Evolutionary conservation across 1,139 yeast genomes (phyloP).

Genomic region (Starmera stellimalicola): DNA sequence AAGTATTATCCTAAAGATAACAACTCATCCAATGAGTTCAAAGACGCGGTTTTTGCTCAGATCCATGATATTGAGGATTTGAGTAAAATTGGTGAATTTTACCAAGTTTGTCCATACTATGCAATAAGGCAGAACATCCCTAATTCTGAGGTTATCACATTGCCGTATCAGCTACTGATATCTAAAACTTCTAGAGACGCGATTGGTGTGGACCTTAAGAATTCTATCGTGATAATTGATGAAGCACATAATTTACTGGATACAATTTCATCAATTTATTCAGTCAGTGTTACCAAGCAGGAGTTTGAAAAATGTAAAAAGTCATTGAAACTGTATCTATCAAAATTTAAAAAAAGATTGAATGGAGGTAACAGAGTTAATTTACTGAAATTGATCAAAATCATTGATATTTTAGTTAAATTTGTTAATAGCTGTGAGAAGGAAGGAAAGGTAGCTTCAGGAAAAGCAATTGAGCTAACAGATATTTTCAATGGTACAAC

Average conservation of each 20-base stretch:
- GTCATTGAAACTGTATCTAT: slow-evolving; percentile 45
- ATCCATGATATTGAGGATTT: slow-evolving; percentile 83
- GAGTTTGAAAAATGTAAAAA: slow-evolving; percentile 33
- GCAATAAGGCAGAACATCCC: slow-evolving; percentile 48
- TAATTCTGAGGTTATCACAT: slow-evolving; percentile 58
- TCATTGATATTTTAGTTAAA: slow-evolving; percentile 40
- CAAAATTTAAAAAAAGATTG: slow-evolving; percentile 51
- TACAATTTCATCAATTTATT: slow-evolving; percentile 61
- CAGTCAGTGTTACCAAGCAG: slow-evolving; percentile 42
- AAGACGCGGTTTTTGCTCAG: slow-evolving; percentile 50
- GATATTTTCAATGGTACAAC: slow-evolving; percentile 48
- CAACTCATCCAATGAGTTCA: slow-evolving; percentile 32
- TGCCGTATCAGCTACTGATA: slow-evolving; percentile 78
- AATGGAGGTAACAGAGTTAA: slow-evolving; percentile 71
- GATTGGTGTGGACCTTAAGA: slow-evolving; percentile 48
- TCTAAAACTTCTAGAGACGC: slow-evolving; percentile 55
- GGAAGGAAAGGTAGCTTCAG: slow-evolving; percentile 31
- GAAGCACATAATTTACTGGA: slow-evolving; percentile 91
- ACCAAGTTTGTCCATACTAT: slow-evolving; percentile 76
- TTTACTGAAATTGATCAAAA: slow-evolving; percentile 50
- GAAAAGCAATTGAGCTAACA: slow-evolving; percentile 41
- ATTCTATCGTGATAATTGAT: slow-evolving; percentile 71
- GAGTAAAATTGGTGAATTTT: slow-evolving; percentile 44
- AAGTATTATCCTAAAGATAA: slow-evolving; percentile 14
- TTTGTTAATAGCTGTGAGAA: slow-evolving; percentile 32